Conservation (phyloP, 768 basidiomycete genomes). For the Leccinum sublutescens region DNA sequence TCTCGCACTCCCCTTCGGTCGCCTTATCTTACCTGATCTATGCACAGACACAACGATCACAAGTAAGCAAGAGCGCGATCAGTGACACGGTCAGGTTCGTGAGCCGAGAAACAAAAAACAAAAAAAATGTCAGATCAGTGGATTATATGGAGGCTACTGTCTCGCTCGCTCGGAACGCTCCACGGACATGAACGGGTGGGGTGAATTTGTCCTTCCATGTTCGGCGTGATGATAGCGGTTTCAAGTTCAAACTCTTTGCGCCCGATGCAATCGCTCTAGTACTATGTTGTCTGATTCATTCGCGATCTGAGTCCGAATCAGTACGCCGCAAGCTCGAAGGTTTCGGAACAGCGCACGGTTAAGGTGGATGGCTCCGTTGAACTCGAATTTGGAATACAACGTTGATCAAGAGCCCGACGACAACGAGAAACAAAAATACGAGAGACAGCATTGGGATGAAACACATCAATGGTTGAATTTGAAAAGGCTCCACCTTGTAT, state of each 20-base stretch:
- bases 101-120: not conserved
- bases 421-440: not conserved
- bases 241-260: not conserved
- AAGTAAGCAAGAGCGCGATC: not conserved
- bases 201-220: not conserved
- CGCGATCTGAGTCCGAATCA: not conserved
- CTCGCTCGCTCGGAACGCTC: not conserved
- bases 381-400: not conserved
- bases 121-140: not conserved
- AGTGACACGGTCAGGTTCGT: not conserved
- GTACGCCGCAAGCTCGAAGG: not conserved
- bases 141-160: not conserved
- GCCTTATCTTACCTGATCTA: not conserved
- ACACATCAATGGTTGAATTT: conserved; percentile 14
- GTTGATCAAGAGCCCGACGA: not conserved
- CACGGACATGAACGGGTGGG: not conserved
- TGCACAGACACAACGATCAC: not conserved
- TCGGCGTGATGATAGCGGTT: not conserved
- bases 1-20: not conserved
- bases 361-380: not conserved
- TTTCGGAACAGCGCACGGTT: not conserved
- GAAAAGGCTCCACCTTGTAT: conserved; percentile 25
- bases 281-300: not conserved
- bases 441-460: not conserved
- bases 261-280: not conserved